Percentiles rank a stretch among this genome's conserved stretches.
Conservation (phyloP, 1,284 basidiomycete species). For the Xerocomus nothofagi region DNA sequence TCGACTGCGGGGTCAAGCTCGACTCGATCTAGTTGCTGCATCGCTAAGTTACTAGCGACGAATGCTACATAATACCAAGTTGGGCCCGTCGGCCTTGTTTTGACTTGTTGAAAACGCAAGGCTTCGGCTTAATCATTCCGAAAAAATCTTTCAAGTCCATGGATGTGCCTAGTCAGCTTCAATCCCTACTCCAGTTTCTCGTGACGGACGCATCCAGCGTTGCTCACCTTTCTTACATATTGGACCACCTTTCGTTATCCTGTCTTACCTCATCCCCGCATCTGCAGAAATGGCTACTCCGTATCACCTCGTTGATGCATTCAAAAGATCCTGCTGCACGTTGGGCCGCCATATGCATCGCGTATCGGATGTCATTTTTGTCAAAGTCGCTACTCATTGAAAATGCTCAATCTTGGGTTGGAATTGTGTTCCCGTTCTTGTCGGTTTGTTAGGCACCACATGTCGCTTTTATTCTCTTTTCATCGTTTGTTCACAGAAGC, state of each 20-base stretch:
- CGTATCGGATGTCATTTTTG: conserved; percentile 57
- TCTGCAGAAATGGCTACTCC: conserved; percentile 67
- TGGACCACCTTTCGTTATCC: conserved; percentile 51
- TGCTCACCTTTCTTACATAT: conserved; percentile 55
- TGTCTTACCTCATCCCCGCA: conserved; percentile 60
- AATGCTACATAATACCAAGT: not conserved
- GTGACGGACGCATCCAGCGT: conserved; percentile 63
- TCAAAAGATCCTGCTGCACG: conserved; percentile 69
- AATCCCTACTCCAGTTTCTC: conserved; percentile 65
- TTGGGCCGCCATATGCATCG: conserved; percentile 76
- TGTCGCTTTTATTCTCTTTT: conserved; percentile 22
- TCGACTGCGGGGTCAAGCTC: conserved; percentile 56
- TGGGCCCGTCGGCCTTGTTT: conserved; percentile 26
- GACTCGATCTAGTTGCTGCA: conserved; percentile 26
- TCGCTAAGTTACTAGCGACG: too few relatives aligned
- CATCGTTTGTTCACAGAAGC: conserved; percentile 50
- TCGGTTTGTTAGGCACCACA: conserved; percentile 51
- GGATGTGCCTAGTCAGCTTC: conserved; percentile 49
- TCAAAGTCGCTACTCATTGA: conserved; percentile 65
- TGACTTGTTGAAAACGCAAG: conserved; percentile 34
- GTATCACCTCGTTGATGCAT: conserved; percentile 69
- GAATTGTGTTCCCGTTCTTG: conserved; percentile 59
- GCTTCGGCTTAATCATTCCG: not conserved
- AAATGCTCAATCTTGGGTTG: conserved; percentile 68
- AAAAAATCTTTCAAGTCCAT: conserved; percentile 15